Percentiles rank a stretch among this genome's conserved stretches.
These are phyloP conservation scores for Phycomyces blakesleeanus DNA, from an alignment of 192 early-diverging fungal genomes.

Conservation along the genomic window DNA sequence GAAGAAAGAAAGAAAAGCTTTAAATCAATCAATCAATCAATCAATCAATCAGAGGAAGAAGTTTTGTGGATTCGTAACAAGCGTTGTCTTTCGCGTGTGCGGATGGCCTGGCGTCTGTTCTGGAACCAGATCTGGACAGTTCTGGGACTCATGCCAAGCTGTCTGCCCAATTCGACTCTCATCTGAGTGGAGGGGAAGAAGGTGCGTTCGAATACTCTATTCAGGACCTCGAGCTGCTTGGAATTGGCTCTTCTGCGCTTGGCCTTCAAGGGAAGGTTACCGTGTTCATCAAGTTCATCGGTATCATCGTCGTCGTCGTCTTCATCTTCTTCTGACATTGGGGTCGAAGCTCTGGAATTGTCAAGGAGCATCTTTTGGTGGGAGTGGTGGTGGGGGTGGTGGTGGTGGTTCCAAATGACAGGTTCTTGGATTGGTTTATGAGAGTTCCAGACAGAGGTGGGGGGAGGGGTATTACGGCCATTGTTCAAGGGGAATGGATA, in stretches of 20 bases:
- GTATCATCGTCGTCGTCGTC: slow-evolving; percentile 5
- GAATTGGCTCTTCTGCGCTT: slow-evolving; percentile 81
- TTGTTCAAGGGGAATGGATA: slow-evolving; percentile 10
- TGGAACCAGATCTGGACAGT: slow-evolving; percentile 98
- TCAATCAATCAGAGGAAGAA: background rate
- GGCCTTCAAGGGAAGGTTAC: slow-evolving; percentile 42
- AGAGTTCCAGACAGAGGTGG: too few relatives aligned
- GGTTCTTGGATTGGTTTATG: background rate
- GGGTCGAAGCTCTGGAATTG: too few relatives aligned
- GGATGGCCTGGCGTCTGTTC: slow-evolving; percentile 82
- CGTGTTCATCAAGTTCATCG: slow-evolving; percentile 9
- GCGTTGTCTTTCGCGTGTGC: slow-evolving; percentile 36
- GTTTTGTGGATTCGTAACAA: slow-evolving; percentile 13
- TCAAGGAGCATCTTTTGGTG: too few relatives aligned
- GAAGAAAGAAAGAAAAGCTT: too few relatives aligned
- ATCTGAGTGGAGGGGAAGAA: slow-evolving; percentile 82
- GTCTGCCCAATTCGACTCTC: slow-evolving; percentile 69
- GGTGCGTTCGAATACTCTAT: slow-evolving; percentile 70
- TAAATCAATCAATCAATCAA: too few relatives aligned
- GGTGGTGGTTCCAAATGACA: background rate
- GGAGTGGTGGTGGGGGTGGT: background rate
- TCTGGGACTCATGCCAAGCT: slow-evolving; percentile 85
- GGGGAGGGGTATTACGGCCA: too few relatives aligned
- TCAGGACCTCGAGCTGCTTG: slow-evolving; percentile 71
- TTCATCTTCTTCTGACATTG: background rate